These are phyloP conservation scores for Carex kokanica DNA, from an alignment of 176 grass and related monocot species.

Conservation along the genomic window DNA sequence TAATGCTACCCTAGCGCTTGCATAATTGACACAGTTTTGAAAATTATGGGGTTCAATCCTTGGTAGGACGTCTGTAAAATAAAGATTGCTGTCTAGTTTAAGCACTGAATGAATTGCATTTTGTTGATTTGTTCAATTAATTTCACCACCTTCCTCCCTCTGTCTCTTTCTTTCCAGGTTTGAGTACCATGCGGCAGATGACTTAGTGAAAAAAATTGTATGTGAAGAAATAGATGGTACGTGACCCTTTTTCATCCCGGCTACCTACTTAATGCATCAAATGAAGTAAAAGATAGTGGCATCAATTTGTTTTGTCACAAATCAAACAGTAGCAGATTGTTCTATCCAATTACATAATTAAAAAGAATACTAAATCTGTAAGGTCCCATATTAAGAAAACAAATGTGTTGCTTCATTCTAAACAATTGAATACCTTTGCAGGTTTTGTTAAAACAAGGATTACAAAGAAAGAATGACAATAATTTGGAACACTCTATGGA, in stretches of 20 bases:
- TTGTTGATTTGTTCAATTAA: neutral
- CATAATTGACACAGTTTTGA: neutral
- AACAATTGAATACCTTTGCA: constrained; percentile 18
- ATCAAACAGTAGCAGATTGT: neutral
- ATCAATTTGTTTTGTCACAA: neutral
- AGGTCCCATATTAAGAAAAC: neutral
- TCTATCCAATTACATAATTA: neutral
- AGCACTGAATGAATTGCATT: neutral
- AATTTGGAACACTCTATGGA: constrained; percentile 28
- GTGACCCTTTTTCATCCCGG: neutral
- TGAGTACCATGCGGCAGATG: constrained; percentile 77
- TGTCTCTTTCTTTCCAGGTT: constrained; percentile 51
- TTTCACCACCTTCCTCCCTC: neutral
- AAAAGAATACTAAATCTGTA: neutral
- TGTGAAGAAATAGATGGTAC: constrained; percentile 82
- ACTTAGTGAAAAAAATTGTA: constrained; percentile 75
- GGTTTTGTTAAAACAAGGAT: constrained; percentile 72
- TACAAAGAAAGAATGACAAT: constrained; percentile 41
- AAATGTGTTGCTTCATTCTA: neutral
- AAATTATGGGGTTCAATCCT: neutral
- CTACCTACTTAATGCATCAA: constrained; percentile 1
- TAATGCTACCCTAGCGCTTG: neutral
- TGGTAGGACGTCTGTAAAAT: neutral
- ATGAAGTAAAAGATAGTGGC: neutral
- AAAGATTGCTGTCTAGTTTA: neutral